These are phyloP conservation scores for Hexamita inflata DNA, from an alignment of 208 protist genomes.

Conservation along the genomic window DNA sequence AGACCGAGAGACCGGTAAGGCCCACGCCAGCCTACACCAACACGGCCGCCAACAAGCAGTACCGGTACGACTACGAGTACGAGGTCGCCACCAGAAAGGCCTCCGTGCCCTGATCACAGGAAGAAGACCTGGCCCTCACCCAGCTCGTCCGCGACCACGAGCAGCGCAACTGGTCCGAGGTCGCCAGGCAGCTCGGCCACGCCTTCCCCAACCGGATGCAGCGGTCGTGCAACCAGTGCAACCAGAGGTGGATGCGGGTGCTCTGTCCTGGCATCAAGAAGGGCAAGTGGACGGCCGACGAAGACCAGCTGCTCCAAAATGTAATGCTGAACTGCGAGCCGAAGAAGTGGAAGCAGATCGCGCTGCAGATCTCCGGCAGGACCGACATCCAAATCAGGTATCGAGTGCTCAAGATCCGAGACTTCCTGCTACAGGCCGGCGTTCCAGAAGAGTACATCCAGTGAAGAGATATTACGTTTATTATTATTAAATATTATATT, in stretches of 20 bases:
- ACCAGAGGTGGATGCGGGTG: slow-evolving; percentile 4
- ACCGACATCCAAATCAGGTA: slow-evolving; percentile 19
- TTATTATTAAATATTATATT: too few species aligned
- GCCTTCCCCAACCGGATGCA: background rate
- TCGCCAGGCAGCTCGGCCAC: background rate
- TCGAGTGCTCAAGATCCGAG: background rate
- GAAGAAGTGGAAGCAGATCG: slow-evolving; percentile 7
- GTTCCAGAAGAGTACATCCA: too few species aligned
- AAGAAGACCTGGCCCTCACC: background rate
- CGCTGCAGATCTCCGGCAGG: background rate
- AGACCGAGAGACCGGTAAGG: too few species aligned
- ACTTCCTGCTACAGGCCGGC: too few species aligned
- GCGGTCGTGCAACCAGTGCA: background rate
- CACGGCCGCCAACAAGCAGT: too few species aligned
- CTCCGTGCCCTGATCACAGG: background rate
- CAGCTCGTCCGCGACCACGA: background rate
- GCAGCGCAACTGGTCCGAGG: background rate
- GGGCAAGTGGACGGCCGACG: background rate
- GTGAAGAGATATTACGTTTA: too few species aligned
- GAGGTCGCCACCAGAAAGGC: background rate
- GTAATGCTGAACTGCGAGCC: background rate
- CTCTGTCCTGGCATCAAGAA: background rate
- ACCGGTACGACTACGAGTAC: too few species aligned
- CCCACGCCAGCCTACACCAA: too few species aligned
- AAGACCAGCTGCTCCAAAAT: background rate